Conservation (phyloP, 164 flowering plant genomes). For the Litsea cubeba region DNA sequence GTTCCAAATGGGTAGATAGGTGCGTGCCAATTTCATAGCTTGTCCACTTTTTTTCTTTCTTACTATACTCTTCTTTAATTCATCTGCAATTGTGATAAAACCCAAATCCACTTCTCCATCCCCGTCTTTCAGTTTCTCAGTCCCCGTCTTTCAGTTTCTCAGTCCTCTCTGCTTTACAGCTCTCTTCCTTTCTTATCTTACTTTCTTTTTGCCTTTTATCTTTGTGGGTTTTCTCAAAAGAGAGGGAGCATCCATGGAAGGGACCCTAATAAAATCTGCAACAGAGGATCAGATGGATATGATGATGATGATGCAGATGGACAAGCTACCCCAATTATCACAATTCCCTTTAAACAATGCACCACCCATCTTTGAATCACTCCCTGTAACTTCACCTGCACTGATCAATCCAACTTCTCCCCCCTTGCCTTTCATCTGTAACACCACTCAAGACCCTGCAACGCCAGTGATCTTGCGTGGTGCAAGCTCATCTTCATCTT, state of each 20-base stretch:
- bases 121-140: constrained; percentile 8
- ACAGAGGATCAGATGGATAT: constrained; percentile 34
- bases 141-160: constrained; percentile 19
- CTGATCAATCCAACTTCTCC: constrained; percentile 17
- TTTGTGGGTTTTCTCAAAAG: background rate
- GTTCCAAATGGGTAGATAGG: too few species aligned
- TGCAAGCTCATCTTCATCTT: constrained; percentile 4
- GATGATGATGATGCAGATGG: constrained; percentile 39
- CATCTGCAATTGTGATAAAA: constrained; percentile 5
- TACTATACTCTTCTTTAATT: background rate
- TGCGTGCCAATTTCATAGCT: too few species aligned
- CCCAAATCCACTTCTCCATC: constrained; percentile 8
- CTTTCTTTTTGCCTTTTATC: background rate
- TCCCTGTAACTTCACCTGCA: constrained; percentile 12
- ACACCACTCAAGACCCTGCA: constrained; percentile 4
- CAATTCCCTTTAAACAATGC: constrained; percentile 8
- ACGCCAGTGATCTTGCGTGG: constrained; percentile 15
- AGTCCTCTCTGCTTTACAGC: constrained; percentile 3
- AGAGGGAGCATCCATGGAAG: constrained; percentile 30
- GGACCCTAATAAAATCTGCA: constrained; percentile 29
- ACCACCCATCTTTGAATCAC: background rate
- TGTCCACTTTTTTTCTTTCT: constrained; percentile 17
- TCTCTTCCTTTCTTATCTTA: constrained; percentile 1
- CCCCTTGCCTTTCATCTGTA: background rate
- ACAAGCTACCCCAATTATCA: constrained; percentile 30